Percentiles rank a stretch among this genome's conserved stretches.
Conservation (phyloP, 371 early-diverging fungal genomes). For the Umbelopsis sp. region DNA sequence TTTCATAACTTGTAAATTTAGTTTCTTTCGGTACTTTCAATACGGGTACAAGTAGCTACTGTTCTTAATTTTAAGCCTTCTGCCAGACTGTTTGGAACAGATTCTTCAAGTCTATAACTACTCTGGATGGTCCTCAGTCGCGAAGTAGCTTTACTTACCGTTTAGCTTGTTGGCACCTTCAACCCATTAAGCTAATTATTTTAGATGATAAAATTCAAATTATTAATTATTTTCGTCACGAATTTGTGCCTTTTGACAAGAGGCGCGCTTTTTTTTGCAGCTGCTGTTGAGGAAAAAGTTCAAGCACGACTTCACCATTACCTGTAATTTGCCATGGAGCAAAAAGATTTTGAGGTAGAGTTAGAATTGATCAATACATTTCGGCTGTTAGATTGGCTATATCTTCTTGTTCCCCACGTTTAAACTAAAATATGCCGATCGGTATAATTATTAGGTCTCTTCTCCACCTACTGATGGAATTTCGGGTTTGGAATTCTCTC, state of each 20-base stretch:
- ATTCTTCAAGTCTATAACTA: too few relatives aligned
- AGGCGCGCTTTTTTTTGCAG: conserved; percentile 12
- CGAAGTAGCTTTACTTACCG: too few relatives aligned
- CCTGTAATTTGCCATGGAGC: background rate
- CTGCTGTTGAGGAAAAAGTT: background rate
- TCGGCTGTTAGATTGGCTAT: too few relatives aligned
- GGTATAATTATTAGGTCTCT: conserved; percentile 50
- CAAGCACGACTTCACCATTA: conserved; percentile 13
- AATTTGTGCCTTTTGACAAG: conserved; percentile 9
- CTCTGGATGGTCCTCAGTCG: too few relatives aligned
- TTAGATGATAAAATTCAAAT: background rate
- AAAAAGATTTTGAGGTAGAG: conserved; percentile 17
- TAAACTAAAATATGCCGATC: background rate
- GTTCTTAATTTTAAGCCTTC: too few relatives aligned
- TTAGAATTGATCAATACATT: background rate
- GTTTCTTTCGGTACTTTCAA: too few relatives aligned
- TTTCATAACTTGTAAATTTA: too few relatives aligned
- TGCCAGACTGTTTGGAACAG: too few relatives aligned
- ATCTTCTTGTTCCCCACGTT: too few relatives aligned
- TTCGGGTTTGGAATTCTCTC: conserved; percentile 78
- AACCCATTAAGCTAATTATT: background rate
- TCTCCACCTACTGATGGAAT: conserved; percentile 84
- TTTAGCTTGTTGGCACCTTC: background rate
- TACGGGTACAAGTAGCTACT: too few relatives aligned
- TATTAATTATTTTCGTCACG: background rate